Percentiles rank a stretch among this genome's conserved stretches.
Evolutionary conservation across 2,329 filamentous ascomycete genomes (phyloP).

Genomic region (Camillea tinctor): DNA sequence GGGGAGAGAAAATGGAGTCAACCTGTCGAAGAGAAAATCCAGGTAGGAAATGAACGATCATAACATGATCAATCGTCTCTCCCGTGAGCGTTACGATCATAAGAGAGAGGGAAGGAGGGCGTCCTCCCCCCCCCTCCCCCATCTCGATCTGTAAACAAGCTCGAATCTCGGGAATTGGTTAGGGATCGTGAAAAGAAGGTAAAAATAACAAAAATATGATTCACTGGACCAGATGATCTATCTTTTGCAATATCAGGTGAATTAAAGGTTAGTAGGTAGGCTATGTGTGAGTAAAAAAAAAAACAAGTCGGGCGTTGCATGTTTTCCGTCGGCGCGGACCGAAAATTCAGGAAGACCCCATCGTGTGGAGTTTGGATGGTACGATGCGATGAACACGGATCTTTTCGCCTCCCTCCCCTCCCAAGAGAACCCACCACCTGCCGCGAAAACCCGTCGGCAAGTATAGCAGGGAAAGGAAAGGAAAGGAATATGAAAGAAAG

Average conservation of each 20-base stretch:
- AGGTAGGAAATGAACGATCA: neutral
- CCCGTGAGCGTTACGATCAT: neutral
- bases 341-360: no score
- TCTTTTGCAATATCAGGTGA: no score
- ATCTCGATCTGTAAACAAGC: neutral
- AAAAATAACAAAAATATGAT: neutral
- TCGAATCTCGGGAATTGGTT: neutral
- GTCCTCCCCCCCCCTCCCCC: no score
- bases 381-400: neutral
- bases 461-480: no score
- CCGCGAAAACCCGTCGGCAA: no score
- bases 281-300: no score
- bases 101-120: neutral
- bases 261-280: no score
- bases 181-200: neutral
- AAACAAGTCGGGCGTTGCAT: neutral
- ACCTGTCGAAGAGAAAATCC: neutral
- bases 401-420: neutral
- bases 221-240: neutral
- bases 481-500: no score
- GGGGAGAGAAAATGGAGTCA: no score
- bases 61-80: neutral
- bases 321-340: neutral
- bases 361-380: no score
- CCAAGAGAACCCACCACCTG: no score